Percentiles rank a stretch among this genome's conserved stretches.
Evolutionary conservation across 2,329 filamentous ascomycete genomes (phyloP).

Genomic region (Parastagonospora nodorum): DNA sequence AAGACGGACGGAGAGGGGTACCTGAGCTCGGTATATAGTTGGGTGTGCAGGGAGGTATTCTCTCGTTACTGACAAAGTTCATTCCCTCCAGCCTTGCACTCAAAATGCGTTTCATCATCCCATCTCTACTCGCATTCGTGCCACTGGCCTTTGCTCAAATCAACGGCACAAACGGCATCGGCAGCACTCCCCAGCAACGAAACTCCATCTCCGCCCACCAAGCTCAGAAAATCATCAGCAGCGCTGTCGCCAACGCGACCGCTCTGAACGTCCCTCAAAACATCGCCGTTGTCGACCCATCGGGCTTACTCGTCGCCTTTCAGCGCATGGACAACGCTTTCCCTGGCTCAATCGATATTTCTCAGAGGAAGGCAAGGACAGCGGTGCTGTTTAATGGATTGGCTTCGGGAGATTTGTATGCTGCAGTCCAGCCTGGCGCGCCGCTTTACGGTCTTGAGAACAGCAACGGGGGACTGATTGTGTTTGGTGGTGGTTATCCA

Average conservation of each 20-base stretch:
- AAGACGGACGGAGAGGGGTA: neutral
- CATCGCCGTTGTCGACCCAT: slow-evolving; percentile 35
- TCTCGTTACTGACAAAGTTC: no score
- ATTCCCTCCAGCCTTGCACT: neutral
- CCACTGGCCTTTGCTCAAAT: slow-evolving; percentile 17
- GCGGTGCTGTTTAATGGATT: slow-evolving; percentile 35
- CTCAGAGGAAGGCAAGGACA: slow-evolving; percentile 35
- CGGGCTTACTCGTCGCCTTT: slow-evolving; percentile 35
- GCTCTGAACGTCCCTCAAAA: slow-evolving; percentile 31
- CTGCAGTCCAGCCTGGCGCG: slow-evolving; percentile 20
- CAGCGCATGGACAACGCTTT: slow-evolving; percentile 36
- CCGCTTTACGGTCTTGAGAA: slow-evolving; percentile 28
- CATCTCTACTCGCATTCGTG: slow-evolving; percentile 12
- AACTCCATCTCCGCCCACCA: slow-evolving; percentile 26
- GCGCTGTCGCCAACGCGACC: slow-evolving; percentile 28
- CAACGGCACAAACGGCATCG: slow-evolving; percentile 29
- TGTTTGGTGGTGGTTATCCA: slow-evolving; percentile 38
- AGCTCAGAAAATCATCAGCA: slow-evolving; percentile 27
- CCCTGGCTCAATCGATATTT: slow-evolving; percentile 34
- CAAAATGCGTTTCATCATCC: neutral
- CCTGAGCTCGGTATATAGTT: neutral
- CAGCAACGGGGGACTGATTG: slow-evolving; percentile 34
- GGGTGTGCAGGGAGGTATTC: neutral
- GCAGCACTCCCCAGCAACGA: slow-evolving; percentile 23
- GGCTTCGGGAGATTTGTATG: slow-evolving; percentile 16